Evolutionary conservation across 805 yeast genomes (phyloP), one percentile per base, ranked within the genome.

Genomic region (Starmera quercuum): DNA sequence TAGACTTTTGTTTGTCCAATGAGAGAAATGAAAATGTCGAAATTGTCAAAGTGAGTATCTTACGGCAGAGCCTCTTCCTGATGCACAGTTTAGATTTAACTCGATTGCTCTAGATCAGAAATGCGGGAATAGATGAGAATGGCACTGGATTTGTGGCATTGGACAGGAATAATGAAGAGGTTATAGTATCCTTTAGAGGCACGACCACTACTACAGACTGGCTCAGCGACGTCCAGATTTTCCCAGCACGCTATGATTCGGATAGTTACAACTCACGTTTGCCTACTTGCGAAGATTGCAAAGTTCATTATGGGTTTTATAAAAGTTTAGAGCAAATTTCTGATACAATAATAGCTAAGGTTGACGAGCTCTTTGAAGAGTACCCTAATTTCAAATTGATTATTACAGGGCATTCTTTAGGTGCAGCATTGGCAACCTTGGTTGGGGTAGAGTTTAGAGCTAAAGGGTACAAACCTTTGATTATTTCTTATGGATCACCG

Each of bases 331-430:
- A 56, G 32, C 58, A 63, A 7, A 66, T 75, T 36, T 59, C 64
- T 27, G 53, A 51, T 2, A 45, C 52, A 8, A 30, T 47, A 15
- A 21, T 47, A 7, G 17, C 28, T 12, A 37, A 37, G 1, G 59
- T 77, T 3, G 49, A 60, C n/a, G 42, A 45, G 2, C 42, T 73
- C 10, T 52, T 57, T 22, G 30, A 46, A 2, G 41, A 58, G 14
- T 51, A 70, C 44, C 75, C 78, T 0, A 63, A 63, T 23, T 79
- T 74, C 51, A 53, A 61, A 16, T 39, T 81, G 12, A 64, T 73
- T 3, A 62, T 79, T 2, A 59, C 75, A 1, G 94, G 95, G 0
- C 94, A 83, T 57, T 83, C 94, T 0, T 58, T 83, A 31, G 88
- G 88, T 2, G 94, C 77, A 2, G 87, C 90, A 0, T 49, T 81